These are phyloP conservation scores for Penicillium paxilli DNA, from an alignment of 495 filamentous ascomycete species.

Conservation along the genomic window DNA sequence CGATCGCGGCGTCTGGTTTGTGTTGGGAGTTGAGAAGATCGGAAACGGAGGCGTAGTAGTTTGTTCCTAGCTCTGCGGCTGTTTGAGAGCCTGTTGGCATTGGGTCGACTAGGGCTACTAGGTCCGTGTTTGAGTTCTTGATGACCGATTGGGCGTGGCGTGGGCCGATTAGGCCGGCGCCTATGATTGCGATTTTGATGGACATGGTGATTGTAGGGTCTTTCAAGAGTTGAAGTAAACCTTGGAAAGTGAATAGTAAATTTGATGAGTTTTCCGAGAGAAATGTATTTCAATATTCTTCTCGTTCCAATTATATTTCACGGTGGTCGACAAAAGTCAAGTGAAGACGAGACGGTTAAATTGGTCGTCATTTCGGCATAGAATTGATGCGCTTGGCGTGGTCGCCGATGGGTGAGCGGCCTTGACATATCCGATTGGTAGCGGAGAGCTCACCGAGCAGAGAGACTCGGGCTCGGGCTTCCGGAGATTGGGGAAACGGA, in stretches of 20 bases:
- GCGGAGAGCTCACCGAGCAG: too few relatives aligned
- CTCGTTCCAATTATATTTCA: not conserved
- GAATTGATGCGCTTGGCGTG: not conserved
- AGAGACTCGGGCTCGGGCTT: not conserved
- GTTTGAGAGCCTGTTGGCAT: conserved; percentile 28
- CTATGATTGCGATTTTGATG: conserved; percentile 51
- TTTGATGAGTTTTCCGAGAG: not conserved
- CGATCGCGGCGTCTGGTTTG: conserved; percentile 54
- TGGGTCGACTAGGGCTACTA: conserved; percentile 55
- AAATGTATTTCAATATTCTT: not conserved
- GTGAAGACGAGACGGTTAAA: too few relatives aligned
- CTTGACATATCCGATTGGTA: conserved; percentile 1
- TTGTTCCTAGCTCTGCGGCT: conserved; percentile 27
- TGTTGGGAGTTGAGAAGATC: conserved; percentile 39
- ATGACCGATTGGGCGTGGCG: conserved; percentile 54
- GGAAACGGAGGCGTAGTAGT: conserved; percentile 36
- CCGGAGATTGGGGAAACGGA: too few relatives aligned
- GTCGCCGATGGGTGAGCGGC: not conserved
- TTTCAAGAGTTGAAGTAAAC: too few relatives aligned
- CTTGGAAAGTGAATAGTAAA: too few relatives aligned
- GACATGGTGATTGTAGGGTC: too few relatives aligned
- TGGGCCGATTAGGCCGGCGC: conserved; percentile 59
- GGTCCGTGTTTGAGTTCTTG: conserved; percentile 42
- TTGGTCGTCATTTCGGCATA: not conserved
- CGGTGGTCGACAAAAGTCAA: not conserved